phyloP scores from a whole-genome alignment of 2,329 filamentous ascomycete species.

The Kalmusia sp. region DNA sequence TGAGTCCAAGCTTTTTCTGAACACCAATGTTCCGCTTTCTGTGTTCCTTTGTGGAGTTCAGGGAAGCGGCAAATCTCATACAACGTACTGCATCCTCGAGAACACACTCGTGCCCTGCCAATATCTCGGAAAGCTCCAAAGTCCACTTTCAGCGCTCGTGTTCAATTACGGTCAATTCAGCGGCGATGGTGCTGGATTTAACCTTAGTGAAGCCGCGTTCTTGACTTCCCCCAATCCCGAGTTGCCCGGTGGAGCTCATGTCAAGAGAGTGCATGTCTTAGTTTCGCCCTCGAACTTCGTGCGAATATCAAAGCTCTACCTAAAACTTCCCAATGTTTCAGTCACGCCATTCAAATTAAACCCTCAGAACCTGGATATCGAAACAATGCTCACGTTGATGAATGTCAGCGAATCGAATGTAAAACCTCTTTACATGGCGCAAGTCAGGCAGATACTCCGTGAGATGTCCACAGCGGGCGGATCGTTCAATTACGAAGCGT shows the following conservation, averaged over 20 bases:
- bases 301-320: conserved; percentile 28
- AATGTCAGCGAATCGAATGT: conserved; percentile 50
- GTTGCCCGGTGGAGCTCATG: conserved; percentile 13
- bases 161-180: conserved; percentile 61
- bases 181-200: conserved; percentile 54
- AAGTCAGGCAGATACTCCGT: conserved; percentile 57
- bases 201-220: conserved; percentile 65
- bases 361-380: conserved; percentile 58
- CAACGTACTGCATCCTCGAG: conserved; percentile 62
- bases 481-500: conserved; percentile 57
- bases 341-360: conserved; percentile 57
- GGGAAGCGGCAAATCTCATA: conserved; percentile 68
- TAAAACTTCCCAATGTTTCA: conserved; percentile 47
- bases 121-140: conserved; percentile 53
- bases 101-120: conserved; percentile 52
- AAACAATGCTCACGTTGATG: conserved; percentile 64
- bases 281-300: conserved; percentile 32
- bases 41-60: conserved; percentile 70
- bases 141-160: conserved; percentile 65
- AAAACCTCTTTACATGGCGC: conserved; percentile 63
- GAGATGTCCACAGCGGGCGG: conserved; percentile 61
- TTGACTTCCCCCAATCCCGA: conserved; percentile 48
- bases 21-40: conserved; percentile 63
- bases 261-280: conserved; percentile 28
- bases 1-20: conserved; percentile 51